A percentile compares a stretch with the other conserved stretches of the same genome.
phyloP scores from a whole-genome alignment of 345 rosid species.

The Populus nigra region DNA sequence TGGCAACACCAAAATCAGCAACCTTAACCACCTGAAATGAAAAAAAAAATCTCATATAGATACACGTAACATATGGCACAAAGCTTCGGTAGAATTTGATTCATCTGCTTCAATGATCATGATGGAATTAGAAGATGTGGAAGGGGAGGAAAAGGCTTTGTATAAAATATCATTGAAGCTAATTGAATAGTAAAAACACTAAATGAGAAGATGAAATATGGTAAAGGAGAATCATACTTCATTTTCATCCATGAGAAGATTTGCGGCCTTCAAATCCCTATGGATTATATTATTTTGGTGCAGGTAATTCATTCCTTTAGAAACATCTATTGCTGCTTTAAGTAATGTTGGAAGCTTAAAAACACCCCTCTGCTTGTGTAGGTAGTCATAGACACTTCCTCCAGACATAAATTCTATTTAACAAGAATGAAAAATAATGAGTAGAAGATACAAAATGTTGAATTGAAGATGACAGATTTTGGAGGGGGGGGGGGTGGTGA shows the following conservation, averaged over 20 bases:
- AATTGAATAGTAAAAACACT: neutral
- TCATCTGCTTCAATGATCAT: neutral
- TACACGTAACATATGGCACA: neutral
- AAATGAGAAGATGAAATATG: neutral
- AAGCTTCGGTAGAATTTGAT: neutral
- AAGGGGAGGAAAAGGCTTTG: neutral
- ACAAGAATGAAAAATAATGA: conserved; percentile 2
- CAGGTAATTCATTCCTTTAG: conserved; percentile 97
- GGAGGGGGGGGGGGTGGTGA: no score
- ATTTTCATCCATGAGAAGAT: conserved; percentile 96
- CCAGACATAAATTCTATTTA: conserved; percentile 83
- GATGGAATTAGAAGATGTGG: neutral
- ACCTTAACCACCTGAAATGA: conserved; percentile 80
- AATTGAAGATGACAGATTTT: conserved; percentile 4
- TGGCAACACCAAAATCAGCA: conserved; percentile 98
- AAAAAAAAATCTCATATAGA: neutral
- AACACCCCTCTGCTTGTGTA: conserved; percentile 86
- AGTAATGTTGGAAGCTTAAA: conserved; percentile 86
- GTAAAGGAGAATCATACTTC: conserved; percentile 52
- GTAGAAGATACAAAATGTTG: conserved; percentile 2
- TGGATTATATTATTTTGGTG: conserved; percentile 95
- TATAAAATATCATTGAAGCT: neutral
- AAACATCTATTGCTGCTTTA: conserved; percentile 87
- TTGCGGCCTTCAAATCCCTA: conserved; percentile 95
- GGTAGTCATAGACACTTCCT: conserved; percentile 97